phyloP scores from a whole-genome alignment of 1,139 yeast genomes.

The Scheffersomyces lignicola region DNA sequence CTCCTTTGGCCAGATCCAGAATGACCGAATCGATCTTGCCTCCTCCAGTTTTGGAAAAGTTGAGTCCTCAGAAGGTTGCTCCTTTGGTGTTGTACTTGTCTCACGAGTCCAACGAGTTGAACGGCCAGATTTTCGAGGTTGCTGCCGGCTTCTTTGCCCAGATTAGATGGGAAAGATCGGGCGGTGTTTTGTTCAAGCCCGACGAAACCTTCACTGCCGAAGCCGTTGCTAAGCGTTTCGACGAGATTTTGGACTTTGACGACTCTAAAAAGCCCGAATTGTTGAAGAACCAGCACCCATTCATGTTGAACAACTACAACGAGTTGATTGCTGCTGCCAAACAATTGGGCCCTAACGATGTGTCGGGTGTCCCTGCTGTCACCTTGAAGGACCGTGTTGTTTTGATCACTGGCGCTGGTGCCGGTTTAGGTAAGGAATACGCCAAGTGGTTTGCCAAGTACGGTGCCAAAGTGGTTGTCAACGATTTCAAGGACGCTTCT shows the following conservation, averaged over 20 bases:
- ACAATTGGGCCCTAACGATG: conserved; percentile 57
- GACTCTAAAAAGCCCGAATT: conserved; percentile 53
- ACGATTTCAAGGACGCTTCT: conserved; percentile 80
- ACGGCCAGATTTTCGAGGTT: conserved; percentile 83
- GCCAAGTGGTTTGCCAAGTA: conserved; percentile 82
- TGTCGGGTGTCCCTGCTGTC: conserved; percentile 46
- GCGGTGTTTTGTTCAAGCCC: conserved; percentile 83
- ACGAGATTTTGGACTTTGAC: conserved; percentile 62
- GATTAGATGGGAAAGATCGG: conserved; percentile 92
- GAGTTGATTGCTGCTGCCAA: conserved; percentile 55
- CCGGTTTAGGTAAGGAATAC: conserved; percentile 91
- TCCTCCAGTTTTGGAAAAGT: conserved; percentile 73
- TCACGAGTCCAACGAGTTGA: conserved; percentile 59
- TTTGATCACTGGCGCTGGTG: conserved; percentile 93
- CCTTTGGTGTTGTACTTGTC: conserved; percentile 84
- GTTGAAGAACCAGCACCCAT: conserved; percentile 65
- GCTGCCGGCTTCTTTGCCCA: conserved; percentile 95
- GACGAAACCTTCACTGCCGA: conserved; percentile 81
- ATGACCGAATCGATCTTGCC: conserved; percentile 94
- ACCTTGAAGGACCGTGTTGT: conserved; percentile 83
- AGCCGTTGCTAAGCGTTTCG: conserved; percentile 70
- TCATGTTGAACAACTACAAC: conserved; percentile 58
- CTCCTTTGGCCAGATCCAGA: conserved; percentile 92
- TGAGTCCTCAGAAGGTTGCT: conserved; percentile 86
- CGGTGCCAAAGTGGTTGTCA: conserved; percentile 95